Evolutionary conservation across 345 rosid genomes (phyloP).

Genomic region (Tarenaya hassleriana): DNA sequence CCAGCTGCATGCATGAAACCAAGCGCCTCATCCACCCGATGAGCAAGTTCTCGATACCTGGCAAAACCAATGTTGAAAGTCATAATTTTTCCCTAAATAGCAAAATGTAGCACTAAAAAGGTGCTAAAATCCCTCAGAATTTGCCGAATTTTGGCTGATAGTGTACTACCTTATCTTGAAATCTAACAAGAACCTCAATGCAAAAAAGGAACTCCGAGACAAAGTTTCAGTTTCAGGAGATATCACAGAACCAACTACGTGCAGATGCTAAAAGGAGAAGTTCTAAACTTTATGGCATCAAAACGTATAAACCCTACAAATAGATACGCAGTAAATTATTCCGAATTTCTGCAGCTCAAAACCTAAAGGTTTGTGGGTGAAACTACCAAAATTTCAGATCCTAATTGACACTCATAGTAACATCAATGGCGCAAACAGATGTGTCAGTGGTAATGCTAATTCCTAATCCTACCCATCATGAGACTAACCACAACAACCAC

Average conservation of each 20-base stretch:
- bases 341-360: too few relatives aligned
- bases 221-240: neutral
- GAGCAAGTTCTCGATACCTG: constrained; percentile 49
- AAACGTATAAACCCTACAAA: too few relatives aligned
- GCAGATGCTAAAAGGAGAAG: neutral
- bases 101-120: neutral
- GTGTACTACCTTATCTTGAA: too few relatives aligned
- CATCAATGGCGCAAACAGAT: neutral
- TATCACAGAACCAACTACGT: neutral
- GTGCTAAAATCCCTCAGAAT: too few relatives aligned
- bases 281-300: too few relatives aligned
- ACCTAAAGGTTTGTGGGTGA: too few relatives aligned
- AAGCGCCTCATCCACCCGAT: constrained; percentile 54
- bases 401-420: too few relatives aligned
- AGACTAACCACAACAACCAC: neutral
- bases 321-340: too few relatives aligned
- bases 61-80: neutral
- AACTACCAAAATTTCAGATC: too few relatives aligned
- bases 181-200: neutral
- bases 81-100: neutral
- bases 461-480: too few relatives aligned
- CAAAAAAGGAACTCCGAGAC: neutral
- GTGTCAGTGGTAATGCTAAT: neutral
- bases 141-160: too few relatives aligned
- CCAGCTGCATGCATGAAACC: constrained; percentile 54